Percentiles rank a stretch among this genome's conserved stretches.
These are phyloP conservation scores for Omphalea diandra DNA, from an alignment of 441 rosid genomes.

Conservation along the genomic window DNA sequence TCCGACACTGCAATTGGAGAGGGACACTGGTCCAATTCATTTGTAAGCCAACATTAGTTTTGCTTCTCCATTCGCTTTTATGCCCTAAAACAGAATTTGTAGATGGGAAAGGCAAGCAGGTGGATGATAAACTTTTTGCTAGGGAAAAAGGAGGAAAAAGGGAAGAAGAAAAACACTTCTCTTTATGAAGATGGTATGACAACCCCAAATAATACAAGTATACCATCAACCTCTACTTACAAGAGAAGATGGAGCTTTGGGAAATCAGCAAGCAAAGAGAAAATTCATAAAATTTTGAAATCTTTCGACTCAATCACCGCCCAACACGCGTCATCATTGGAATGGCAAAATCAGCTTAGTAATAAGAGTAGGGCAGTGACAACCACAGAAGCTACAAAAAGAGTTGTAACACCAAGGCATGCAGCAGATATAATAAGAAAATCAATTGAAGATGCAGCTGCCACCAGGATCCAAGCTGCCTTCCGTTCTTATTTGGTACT, in stretches of 20 bases:
- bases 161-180: slow-evolving; percentile 18
- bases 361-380: background rate
- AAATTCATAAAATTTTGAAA: slow-evolving; percentile 25
- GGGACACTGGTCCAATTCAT: too few relatives aligned
- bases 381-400: slow-evolving; percentile 4
- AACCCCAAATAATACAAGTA: slow-evolving; percentile 17
- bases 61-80: background rate
- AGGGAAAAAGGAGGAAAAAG: slow-evolving; percentile 49
- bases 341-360: slow-evolving; percentile 15
- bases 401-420: background rate
- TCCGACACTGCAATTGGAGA: too few relatives aligned
- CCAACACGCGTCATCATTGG: slow-evolving; percentile 13
- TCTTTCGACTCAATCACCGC: slow-evolving; percentile 35
- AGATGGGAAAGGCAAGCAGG: slow-evolving; percentile 60
- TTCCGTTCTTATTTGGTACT: slow-evolving; percentile 60
- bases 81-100: background rate
- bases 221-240: slow-evolving; percentile 26
- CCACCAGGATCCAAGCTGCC: slow-evolving; percentile 52
- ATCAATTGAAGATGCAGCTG: slow-evolving; percentile 47
- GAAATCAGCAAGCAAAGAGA: slow-evolving; percentile 37
- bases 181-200: slow-evolving; percentile 22
- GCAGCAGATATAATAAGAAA: slow-evolving; percentile 11
- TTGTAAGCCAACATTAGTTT: too few relatives aligned
- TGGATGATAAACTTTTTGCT: slow-evolving; percentile 51
- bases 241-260: slow-evolving; percentile 67